phyloP scores from a whole-genome alignment of 75 land plant genomes.

The Cryptomeria japonica region DNA sequence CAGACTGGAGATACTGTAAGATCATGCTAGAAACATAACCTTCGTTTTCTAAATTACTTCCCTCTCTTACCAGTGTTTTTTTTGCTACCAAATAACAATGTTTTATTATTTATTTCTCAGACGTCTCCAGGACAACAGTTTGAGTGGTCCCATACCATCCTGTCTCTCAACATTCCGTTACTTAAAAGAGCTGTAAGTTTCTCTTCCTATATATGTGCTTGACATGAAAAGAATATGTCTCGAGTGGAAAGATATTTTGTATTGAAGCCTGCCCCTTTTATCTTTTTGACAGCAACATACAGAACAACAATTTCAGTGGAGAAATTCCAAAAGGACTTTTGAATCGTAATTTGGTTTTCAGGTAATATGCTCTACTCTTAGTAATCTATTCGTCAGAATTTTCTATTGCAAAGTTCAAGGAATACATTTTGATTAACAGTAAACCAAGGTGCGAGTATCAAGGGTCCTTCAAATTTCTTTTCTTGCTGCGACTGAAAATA shows the following conservation, averaged over 20 bases:
- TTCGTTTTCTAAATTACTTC: neutral
- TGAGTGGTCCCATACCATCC: neutral
- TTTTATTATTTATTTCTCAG: neutral
- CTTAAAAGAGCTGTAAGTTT: neutral
- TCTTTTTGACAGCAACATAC: neutral
- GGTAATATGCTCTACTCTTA: too few species aligned
- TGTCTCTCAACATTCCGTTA: neutral
- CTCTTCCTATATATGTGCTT: too few species aligned
- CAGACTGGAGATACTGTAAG: neutral
- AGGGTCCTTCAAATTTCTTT: too few species aligned
- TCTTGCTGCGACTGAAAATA: too few species aligned
- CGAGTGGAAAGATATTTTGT: neutral
- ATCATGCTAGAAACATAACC: neutral
- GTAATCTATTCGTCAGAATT: too few species aligned
- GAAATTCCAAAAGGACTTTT: neutral
- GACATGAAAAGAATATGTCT: neutral
- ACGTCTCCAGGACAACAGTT: neutral
- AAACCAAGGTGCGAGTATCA: too few species aligned
- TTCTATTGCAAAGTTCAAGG: too few species aligned
- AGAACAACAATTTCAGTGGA: constrained; percentile 4
- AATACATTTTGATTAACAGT: too few species aligned
- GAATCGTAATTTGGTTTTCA: too few species aligned
- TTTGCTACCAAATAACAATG: neutral
- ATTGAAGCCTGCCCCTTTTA: neutral
- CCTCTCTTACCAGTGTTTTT: neutral